A percentile compares a stretch with the other conserved stretches of the same genome.
These are phyloP conservation scores for Isatis lusitanica DNA, from an alignment of 441 rosid species.

Conservation along the genomic window DNA sequence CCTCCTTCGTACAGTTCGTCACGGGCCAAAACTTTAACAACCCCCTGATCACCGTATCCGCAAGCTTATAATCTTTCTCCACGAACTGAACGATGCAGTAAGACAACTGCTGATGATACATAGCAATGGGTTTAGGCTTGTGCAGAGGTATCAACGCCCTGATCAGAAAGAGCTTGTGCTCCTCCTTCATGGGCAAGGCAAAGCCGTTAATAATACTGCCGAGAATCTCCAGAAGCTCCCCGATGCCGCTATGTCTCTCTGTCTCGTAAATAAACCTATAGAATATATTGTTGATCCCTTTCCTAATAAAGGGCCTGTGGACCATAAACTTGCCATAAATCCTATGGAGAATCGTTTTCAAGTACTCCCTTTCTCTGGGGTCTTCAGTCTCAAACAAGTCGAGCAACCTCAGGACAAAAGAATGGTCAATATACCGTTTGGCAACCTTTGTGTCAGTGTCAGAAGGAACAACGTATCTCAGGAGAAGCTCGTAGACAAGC, in stretches of 20 bases:
- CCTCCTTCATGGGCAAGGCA: constrained; percentile 96
- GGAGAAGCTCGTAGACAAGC: constrained; percentile 66
- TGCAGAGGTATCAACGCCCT: constrained; percentile 90
- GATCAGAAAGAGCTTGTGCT: constrained; percentile 85
- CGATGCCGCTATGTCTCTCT: constrained; percentile 85
- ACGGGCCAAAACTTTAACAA: constrained; percentile 92
- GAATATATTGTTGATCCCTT: constrained; percentile 76
- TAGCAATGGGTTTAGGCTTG: constrained; percentile 72
- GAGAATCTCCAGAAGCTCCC: constrained; percentile 84
- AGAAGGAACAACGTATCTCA: constrained; percentile 67
- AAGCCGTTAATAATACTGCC: constrained; percentile 96
- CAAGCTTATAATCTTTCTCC: constrained; percentile 86
- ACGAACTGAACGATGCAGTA: constrained; percentile 88
- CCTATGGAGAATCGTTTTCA: constrained; percentile 87
- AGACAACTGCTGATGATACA: constrained; percentile 86
- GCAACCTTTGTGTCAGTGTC: constrained; percentile 79
- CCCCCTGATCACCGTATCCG: constrained; percentile 87
- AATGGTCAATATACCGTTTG: constrained; percentile 80
- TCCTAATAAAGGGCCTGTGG: constrained; percentile 84
- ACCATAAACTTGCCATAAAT: constrained; percentile 84
- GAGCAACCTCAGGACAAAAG: constrained; percentile 73
- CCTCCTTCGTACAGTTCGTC: constrained; percentile 86
- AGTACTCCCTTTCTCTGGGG: constrained; percentile 80
- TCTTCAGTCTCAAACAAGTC: constrained; percentile 91
- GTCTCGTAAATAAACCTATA: constrained; percentile 88